Evolutionary conservation across 192 early-diverging fungal genomes (phyloP).

Genomic region (Linnemannia schmuckeri): DNA sequence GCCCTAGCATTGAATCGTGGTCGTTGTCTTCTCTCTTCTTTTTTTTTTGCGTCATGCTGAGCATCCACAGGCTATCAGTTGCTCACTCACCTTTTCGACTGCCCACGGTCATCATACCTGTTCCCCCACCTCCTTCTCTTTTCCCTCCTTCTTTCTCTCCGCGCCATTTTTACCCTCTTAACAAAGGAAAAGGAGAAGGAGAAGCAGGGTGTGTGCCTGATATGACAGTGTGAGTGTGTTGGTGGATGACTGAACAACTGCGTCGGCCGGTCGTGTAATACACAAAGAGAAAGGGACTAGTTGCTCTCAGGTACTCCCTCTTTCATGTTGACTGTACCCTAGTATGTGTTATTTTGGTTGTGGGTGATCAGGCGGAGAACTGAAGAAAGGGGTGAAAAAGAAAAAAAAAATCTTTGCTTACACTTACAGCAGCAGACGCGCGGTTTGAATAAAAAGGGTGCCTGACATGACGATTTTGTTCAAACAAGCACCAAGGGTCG

Average conservation of each 20-base stretch:
- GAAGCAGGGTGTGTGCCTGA: not conserved
- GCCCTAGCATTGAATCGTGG: not conserved
- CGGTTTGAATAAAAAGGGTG: conserved; percentile 7
- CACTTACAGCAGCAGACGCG: not conserved
- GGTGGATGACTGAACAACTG: conserved; percentile 5
- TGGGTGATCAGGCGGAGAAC: conserved; percentile 1
- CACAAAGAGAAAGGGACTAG: too few species aligned
- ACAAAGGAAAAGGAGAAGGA: not conserved
- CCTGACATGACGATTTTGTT: not conserved
- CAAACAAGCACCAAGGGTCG: not conserved
- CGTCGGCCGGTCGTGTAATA: not conserved
- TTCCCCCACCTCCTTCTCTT: not conserved
- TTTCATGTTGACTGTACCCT: not conserved
- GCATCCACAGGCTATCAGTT: conserved; percentile 10
- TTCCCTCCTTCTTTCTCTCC: not conserved
- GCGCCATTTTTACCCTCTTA: not conserved
- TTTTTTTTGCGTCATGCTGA: conserved; percentile 19
- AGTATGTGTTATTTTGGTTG: not conserved
- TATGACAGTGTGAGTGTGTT: not conserved
- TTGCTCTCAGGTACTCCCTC: not conserved
- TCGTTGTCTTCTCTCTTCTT: not conserved
- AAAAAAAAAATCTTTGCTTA: not conserved
- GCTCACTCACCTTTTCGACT: not conserved
- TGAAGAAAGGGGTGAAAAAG: not conserved
- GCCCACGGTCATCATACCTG: conserved; percentile 14